Evolutionary conservation across 176 grass and related monocot species (phyloP).

Genomic region (Panicum miliaceum): DNA sequence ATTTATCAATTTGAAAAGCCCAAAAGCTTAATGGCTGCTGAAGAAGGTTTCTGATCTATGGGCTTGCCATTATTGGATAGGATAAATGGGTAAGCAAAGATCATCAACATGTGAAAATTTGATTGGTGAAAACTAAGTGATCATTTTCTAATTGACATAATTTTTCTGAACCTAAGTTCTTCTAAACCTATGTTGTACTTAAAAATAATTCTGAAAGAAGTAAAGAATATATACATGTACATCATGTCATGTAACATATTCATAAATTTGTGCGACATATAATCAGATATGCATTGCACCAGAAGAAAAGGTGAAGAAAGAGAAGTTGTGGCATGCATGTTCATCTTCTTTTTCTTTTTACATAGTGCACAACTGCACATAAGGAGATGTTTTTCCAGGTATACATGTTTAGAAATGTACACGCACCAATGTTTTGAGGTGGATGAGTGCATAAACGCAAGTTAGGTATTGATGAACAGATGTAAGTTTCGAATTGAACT

Average conservation of each 20-base stretch:
- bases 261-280: background rate
- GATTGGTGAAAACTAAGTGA: background rate
- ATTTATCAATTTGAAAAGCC: constrained; percentile 34
- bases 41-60: constrained; percentile 24
- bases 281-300: background rate
- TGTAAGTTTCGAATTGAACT: background rate
- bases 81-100: constrained; percentile 21
- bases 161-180: background rate
- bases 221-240: background rate
- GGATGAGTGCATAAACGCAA: background rate
- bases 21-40: constrained; percentile 25
- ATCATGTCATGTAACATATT: background rate
- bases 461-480: background rate
- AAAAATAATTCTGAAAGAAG: background rate
- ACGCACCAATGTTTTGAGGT: background rate
- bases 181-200: background rate
- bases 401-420: background rate
- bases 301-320: background rate
- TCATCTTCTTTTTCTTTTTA: background rate
- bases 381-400: background rate
- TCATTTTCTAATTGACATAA: background rate
- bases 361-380: background rate
- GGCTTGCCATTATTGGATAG: background rate
- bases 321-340: background rate
- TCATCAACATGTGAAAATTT: background rate